Evolutionary conservation across 495 filamentous ascomycete species (phyloP).

Genomic region (Hapsidospora chrysogenum): DNA sequence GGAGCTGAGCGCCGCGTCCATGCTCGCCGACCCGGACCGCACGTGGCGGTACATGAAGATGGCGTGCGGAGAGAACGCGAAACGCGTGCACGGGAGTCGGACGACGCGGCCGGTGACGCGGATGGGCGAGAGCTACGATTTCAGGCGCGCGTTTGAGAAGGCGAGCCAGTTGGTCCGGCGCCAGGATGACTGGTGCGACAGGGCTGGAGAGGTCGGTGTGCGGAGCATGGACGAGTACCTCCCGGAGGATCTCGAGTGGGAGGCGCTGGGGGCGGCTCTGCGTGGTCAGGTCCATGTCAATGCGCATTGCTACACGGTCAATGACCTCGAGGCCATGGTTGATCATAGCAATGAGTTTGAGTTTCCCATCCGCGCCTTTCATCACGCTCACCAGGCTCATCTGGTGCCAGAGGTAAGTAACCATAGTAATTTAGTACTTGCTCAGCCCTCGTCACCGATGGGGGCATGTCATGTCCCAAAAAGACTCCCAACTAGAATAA

Average conservation of each 20-base stretch:
- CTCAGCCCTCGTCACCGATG: too few species aligned
- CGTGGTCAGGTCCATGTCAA: constrained; percentile 45
- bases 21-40: constrained; percentile 30
- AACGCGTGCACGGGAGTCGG: constrained; percentile 29
- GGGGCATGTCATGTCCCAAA: too few species aligned
- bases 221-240: constrained; percentile 23
- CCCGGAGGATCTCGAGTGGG: constrained; percentile 38
- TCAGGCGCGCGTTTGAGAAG: constrained; percentile 42
- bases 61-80: constrained; percentile 53
- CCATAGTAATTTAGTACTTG: too few species aligned
- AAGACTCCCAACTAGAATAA: too few species aligned
- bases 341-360: constrained; percentile 49
- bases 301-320: constrained; percentile 49
- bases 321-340: constrained; percentile 46
- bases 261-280: constrained; percentile 39
- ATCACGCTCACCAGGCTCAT: constrained; percentile 46
- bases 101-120: constrained; percentile 27
- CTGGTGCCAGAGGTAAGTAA: constrained; percentile 39
- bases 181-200: constrained; percentile 43
- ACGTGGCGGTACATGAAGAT: constrained; percentile 51
- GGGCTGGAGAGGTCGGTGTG: constrained; percentile 24
- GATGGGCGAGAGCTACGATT: constrained; percentile 45
- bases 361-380: constrained; percentile 42
- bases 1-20: constrained; percentile 29
- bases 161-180: constrained; percentile 30